Base-by-base conservation (phyloP, 345 rosid genomes). In the Lepidium aucheri region DNA sequence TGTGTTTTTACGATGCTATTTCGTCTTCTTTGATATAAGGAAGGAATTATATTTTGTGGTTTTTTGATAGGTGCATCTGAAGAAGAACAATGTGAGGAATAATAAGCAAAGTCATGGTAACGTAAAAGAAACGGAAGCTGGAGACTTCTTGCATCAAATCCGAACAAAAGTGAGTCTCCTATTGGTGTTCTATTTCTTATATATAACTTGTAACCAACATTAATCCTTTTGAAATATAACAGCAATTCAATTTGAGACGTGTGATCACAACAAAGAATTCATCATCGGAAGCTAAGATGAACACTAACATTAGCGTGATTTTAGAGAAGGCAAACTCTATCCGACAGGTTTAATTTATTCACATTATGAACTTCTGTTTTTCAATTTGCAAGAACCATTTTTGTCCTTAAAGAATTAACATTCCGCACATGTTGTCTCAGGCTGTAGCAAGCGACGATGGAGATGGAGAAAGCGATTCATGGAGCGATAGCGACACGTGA, bases 301-400 rank as follows among this genome's bases (percentile, higher is more conserved):
- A 75, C 50, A 67, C 74, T 69, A 83, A 85, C 59, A 82, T 90
- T 60, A 80, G 86, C 9, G 85, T 84, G 53, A 90, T 93, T 55
- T 63, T 93, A 78, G 79, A 88, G 86, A 93, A 93, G 67, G 98
- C 98, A 66, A 85, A 72, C 72, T 91, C 96, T 13, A 93, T 93
- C 59, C 83, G 97, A 70, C 97, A 90, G 97, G 98, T 93, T 54
- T 15, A 18, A 45, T 5, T 28, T 6, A 6, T 28, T 51, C 9
- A 35, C 40, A 43, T 12, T 42, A 34, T 35, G 15, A 60, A 20
- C 30, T 8, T 33, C 30, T 42, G 39, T 69, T 32, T 69, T 16
- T n/a, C n/a, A n/a, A 5, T n/a, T 60, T 49, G 5, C 11, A 22
- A 20, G 33, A 52, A 43, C 45, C 33, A 57, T 26, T 10, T 40